These are phyloP conservation scores for Basidiobolus meristosporus DNA, from an alignment of 371 early-diverging fungal genomes.

Conservation along the genomic window DNA sequence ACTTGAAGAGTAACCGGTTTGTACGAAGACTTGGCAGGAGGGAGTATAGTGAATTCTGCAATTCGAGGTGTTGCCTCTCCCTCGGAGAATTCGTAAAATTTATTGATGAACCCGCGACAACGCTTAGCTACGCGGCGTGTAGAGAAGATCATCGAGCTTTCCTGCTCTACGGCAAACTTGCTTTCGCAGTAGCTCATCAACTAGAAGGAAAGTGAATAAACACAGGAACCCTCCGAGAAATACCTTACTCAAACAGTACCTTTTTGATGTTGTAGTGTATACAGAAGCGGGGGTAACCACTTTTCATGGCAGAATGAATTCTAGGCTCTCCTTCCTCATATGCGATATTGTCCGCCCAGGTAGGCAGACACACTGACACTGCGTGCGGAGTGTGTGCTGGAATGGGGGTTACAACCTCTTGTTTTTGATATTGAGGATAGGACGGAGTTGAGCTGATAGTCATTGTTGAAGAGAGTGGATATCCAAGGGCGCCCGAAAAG, in stretches of 20 bases:
- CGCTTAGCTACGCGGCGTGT: constrained; percentile 41
- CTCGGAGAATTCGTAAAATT: too few species aligned
- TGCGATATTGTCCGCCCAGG: constrained; percentile 73
- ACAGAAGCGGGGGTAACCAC: constrained; percentile 91
- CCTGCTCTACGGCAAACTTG: neutral
- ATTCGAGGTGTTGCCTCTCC: constrained; percentile 10
- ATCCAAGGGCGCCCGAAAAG: too few species aligned
- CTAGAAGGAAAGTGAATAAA: neutral
- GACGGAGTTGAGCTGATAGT: too few species aligned
- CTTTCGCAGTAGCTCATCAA: neutral
- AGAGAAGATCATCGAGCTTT: constrained; percentile 13
- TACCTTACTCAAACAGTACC: too few species aligned
- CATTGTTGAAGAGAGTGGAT: too few species aligned
- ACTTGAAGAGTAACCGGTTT: constrained; percentile 29
- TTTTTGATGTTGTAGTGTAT: too few species aligned
- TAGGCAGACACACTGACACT: constrained; percentile 84
- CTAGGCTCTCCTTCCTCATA: constrained; percentile 75
- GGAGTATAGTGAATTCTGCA: constrained; percentile 3
- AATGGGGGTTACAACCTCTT: too few species aligned
- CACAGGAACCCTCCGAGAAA: too few species aligned
- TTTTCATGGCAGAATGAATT: constrained; percentile 49
- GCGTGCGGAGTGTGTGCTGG: constrained; percentile 67
- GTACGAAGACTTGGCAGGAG: constrained; percentile 1
- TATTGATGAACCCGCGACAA: constrained; percentile 43
- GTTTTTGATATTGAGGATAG: too few species aligned